These are phyloP conservation scores for Batrachochytrium dendrobatidis DNA, from an alignment of 371 early-diverging fungal species.

Conservation along the genomic window DNA sequence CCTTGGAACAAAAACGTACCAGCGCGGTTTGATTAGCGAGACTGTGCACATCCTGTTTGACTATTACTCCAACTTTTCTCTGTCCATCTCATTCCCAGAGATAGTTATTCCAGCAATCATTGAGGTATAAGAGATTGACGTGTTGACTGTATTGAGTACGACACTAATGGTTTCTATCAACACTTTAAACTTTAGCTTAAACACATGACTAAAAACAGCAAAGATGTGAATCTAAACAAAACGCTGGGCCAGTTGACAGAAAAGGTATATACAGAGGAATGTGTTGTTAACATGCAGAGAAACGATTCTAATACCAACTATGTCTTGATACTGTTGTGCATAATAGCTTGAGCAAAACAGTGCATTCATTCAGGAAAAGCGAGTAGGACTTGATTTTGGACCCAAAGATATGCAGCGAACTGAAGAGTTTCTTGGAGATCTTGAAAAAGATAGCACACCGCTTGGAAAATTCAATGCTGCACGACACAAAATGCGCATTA, in stretches of 20 bases:
- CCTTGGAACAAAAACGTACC: conserved; percentile 71
- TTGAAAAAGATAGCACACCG: conserved; percentile 10
- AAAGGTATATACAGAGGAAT: conserved; percentile 44
- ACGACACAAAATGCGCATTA: conserved; percentile 8
- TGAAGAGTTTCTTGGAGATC: conserved; percentile 9
- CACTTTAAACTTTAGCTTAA: conserved; percentile 24
- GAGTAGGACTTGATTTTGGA: conserved; percentile 66
- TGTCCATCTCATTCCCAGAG: conserved; percentile 85
- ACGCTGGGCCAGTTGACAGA: conserved; percentile 67
- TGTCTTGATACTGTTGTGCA: neutral
- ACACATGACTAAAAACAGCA: conserved; percentile 28
- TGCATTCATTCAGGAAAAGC: conserved; percentile 64
- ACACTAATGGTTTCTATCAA: conserved; percentile 6
- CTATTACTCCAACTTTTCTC: conserved; percentile 59
- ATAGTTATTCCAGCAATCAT: conserved; percentile 67
- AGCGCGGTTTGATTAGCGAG: conserved; percentile 70
- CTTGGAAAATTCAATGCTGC: conserved; percentile 16
- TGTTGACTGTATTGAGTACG: neutral
- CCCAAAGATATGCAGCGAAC: conserved; percentile 53
- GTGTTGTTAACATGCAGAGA: neutral
- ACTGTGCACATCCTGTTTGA: conserved; percentile 59
- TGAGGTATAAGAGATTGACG: conserved; percentile 43
- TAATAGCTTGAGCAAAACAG: conserved; percentile 63
- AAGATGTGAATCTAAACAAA: conserved; percentile 63
- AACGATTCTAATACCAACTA: neutral